phyloP scores from a whole-genome alignment of 176 grass and related monocot genomes.

The Eremochloa ophiuroides region DNA sequence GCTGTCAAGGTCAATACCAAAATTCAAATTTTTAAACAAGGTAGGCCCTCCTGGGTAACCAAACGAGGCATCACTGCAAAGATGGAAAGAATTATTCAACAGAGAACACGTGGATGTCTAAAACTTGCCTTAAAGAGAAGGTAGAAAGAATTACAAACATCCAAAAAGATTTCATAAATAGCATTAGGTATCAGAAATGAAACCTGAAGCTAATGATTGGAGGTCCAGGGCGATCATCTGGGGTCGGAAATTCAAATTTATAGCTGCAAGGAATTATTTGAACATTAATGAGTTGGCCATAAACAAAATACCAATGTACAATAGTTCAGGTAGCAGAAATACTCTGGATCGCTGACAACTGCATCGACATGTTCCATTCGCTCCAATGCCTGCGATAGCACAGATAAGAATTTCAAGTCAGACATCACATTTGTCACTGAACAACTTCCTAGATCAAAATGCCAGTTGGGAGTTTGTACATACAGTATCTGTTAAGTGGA shows the following conservation, averaged over 20 bases:
- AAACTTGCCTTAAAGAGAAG: neutral
- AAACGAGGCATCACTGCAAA: constrained; percentile 87
- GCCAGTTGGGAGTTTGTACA: neutral
- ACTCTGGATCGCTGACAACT: constrained; percentile 98
- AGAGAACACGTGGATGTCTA: neutral
- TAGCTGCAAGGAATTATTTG: constrained; percentile 57
- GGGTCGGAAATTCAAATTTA: constrained; percentile 98
- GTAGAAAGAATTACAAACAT: neutral
- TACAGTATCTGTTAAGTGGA: neutral
- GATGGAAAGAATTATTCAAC: constrained; percentile 2
- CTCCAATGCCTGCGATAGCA: constrained; percentile 63
- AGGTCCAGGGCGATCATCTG: constrained; percentile 83
- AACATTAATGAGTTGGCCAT: constrained; percentile 21
- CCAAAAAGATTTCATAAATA: constrained; percentile 19
- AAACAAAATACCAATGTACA: constrained; percentile 26
- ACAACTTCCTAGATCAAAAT: neutral
- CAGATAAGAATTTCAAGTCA: constrained; percentile 18
- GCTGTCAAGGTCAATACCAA: constrained; percentile 93
- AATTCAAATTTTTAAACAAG: constrained; percentile 99
- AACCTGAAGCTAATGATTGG: constrained; percentile 99
- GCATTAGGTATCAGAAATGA: constrained; percentile 14
- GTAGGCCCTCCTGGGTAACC: constrained; percentile 91
- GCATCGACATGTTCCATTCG: constrained; percentile 88
- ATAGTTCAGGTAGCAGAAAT: constrained; percentile 25
- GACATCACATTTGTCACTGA: neutral